Percentiles rank a stretch among this genome's conserved stretches.
phyloP scores from a whole-genome alignment of 1,284 basidiomycete genomes.

The Melampsora americana region DNA sequence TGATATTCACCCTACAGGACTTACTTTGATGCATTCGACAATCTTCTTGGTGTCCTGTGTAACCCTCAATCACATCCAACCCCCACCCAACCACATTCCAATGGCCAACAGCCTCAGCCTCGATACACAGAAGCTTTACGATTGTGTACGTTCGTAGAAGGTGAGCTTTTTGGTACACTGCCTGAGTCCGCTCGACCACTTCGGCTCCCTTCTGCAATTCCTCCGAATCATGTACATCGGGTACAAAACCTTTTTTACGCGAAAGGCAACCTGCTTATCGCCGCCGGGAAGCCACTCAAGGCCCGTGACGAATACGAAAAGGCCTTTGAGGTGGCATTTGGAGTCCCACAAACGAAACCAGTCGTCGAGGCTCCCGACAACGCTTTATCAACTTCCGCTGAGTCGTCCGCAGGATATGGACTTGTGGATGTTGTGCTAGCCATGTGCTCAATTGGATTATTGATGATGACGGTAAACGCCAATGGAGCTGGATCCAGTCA shows the following conservation, averaged over 20 bases:
- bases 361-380: conserved; percentile 48
- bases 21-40: conserved; percentile 57
- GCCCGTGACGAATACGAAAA: conserved; percentile 56
- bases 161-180: conserved; percentile 42
- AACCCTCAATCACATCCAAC: conserved; percentile 47
- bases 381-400: conserved; percentile 42
- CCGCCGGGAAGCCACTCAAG: conserved; percentile 48
- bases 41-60: conserved; percentile 57
- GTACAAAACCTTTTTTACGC: conserved; percentile 58
- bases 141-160: conserved; percentile 45
- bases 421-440: conserved; percentile 39
- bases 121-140: conserved; percentile 49
- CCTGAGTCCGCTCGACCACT: conserved; percentile 46
- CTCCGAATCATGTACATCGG: conserved; percentile 55
- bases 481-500: conserved; percentile 51
- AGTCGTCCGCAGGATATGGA: conserved; percentile 46
- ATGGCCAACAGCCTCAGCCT: conserved; percentile 55
- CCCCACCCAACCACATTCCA: conserved; percentile 49
- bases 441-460: conserved; percentile 51
- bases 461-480: conserved; percentile 55
- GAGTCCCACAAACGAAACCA: conserved; percentile 9
- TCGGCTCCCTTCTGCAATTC: conserved; percentile 50
- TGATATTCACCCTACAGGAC: conserved; percentile 19
- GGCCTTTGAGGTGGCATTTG: conserved; percentile 51
- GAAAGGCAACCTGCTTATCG: conserved; percentile 56